These are phyloP conservation scores for Chimonanthus salicifolius DNA, from an alignment of 164 flowering plant species.

Conservation along the genomic window DNA sequence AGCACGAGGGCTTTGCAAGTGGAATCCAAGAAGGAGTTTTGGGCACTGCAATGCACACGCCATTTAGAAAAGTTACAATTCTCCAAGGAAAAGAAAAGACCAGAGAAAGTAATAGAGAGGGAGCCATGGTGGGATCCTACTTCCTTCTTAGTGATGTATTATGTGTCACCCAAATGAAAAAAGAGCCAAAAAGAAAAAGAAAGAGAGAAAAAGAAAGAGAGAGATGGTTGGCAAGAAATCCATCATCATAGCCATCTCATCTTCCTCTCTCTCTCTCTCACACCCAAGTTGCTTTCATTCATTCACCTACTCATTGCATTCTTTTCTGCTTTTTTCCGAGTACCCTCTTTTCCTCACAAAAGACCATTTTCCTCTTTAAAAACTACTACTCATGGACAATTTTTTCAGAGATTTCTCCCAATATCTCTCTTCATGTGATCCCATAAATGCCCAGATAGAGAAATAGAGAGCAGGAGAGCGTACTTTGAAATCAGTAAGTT, in stretches of 20 bases:
- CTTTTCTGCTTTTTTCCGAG: neutral
- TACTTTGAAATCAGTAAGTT: neutral
- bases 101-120: neutral
- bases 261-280: neutral
- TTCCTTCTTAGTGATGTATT: neutral
- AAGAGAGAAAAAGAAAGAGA: neutral
- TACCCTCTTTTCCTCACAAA: neutral
- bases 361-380: neutral
- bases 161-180: neutral
- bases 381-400: neutral
- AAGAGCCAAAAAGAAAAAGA: neutral
- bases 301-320: neutral
- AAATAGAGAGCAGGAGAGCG: neutral
- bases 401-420: neutral
- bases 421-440: no score
- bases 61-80: no score
- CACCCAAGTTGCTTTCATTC: neutral
- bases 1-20: no score
- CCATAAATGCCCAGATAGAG: neutral
- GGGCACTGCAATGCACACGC: no score
- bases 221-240: no score
- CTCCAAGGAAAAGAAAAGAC: neutral
- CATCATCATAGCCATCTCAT: neutral
- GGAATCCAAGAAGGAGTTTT: no score
- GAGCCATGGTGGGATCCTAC: neutral